Evolutionary conservation across 129 eudicot genomes (phyloP).

Genomic region (Oenanthe sinensis): DNA sequence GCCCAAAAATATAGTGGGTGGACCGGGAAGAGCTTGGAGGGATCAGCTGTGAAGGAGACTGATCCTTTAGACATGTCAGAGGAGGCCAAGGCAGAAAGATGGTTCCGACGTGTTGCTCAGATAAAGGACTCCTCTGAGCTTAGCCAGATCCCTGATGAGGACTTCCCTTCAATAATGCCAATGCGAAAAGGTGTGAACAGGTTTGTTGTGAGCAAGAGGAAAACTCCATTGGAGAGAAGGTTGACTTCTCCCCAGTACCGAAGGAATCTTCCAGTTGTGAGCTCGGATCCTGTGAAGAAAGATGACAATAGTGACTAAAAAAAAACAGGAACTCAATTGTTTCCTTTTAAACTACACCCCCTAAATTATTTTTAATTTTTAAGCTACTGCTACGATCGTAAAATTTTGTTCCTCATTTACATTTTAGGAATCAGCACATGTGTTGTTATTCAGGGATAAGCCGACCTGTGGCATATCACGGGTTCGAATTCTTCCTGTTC

Average conservation of each 20-base stretch:
- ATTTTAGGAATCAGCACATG: neutral
- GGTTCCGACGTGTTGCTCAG: constrained; percentile 90
- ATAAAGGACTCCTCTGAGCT: constrained; percentile 86
- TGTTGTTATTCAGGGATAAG: neutral
- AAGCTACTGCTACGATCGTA: neutral
- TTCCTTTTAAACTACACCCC: neutral
- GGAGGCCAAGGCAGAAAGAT: constrained; percentile 93
- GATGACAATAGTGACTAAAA: constrained; percentile 32
- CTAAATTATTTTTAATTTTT: neutral
- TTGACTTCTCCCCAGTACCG: constrained; percentile 54
- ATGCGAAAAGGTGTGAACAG: constrained; percentile 95
- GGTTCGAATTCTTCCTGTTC: neutral
- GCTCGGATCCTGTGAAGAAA: constrained; percentile 35
- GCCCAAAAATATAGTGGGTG: constrained; percentile 26
- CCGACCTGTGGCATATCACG: neutral
- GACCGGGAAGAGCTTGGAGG: constrained; percentile 73
- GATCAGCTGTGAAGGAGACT: constrained; percentile 81
- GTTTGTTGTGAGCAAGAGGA: constrained; percentile 94
- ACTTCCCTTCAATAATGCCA: constrained; percentile 94
- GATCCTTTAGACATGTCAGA: constrained; percentile 96
- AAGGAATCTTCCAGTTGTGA: constrained; percentile 49
- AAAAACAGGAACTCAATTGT: neutral
- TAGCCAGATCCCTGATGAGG: constrained; percentile 91
- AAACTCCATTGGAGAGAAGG: constrained; percentile 82
- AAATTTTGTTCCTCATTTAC: constrained; percentile 7